phyloP scores from a whole-genome alignment of 2,329 filamentous ascomycete species.

The Stemphylium vesicarium region DNA sequence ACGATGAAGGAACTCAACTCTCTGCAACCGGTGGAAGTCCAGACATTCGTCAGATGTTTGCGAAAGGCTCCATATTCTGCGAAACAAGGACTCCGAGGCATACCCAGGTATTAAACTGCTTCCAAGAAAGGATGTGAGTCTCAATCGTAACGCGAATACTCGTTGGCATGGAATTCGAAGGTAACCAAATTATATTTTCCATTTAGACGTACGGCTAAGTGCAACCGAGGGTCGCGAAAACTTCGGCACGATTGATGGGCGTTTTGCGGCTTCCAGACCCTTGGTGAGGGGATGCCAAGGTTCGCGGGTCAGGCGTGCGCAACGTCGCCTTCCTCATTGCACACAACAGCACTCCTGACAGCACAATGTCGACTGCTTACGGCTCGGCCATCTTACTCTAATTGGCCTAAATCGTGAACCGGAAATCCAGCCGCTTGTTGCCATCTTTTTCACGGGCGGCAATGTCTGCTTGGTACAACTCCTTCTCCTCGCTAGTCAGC shows the following conservation, averaged over 20 bases:
- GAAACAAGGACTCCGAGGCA: background rate
- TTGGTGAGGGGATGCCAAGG: background rate
- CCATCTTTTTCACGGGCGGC: slow-evolving; percentile 40
- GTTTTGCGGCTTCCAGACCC: background rate
- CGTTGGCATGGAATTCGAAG: background rate
- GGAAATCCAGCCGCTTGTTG: slow-evolving; percentile 50
- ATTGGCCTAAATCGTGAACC: slow-evolving; percentile 38
- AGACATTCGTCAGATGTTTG: background rate
- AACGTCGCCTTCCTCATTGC: background rate
- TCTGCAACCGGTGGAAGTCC: background rate
- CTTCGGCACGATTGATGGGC: background rate
- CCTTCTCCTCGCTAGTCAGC: slow-evolving; percentile 58
- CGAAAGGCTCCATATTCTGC: background rate
- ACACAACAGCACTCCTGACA: background rate
- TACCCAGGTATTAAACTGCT: background rate
- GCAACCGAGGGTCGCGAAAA: background rate
- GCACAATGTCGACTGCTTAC: background rate
- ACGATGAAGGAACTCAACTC: background rate
- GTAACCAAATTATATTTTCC: background rate
- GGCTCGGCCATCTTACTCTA: background rate
- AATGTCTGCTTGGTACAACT: slow-evolving; percentile 55
- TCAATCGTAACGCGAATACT: background rate
- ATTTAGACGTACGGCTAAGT: background rate
- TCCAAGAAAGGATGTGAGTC: background rate
- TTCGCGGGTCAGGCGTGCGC: background rate